Evolutionary conservation across 2,329 filamentous ascomycete species (phyloP).

Genomic region (Huntiella decipiens): DNA sequence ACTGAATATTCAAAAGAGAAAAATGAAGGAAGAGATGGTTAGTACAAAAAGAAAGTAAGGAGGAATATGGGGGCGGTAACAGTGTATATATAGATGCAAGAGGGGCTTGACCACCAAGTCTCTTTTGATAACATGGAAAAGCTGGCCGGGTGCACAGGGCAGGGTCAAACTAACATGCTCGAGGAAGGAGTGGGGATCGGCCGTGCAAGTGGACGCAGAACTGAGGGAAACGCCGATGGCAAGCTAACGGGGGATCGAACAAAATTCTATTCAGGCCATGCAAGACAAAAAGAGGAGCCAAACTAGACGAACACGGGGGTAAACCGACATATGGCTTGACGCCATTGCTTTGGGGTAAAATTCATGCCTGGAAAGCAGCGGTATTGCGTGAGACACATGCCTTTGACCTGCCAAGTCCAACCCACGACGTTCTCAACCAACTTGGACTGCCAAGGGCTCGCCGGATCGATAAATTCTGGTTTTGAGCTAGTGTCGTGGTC

Average conservation of each 20-base stretch:
- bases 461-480: too few species aligned
- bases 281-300: background rate
- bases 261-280: background rate
- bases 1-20: background rate
- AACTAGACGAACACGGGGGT: background rate
- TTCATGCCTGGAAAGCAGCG: too few species aligned
- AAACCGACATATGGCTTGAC: background rate
- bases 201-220: background rate
- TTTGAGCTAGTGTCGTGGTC: too few species aligned
- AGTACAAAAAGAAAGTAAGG: background rate
- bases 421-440: too few species aligned
- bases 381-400: too few species aligned
- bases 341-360: too few species aligned
- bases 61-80: background rate
- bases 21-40: conserved; percentile 1
- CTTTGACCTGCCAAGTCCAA: too few species aligned
- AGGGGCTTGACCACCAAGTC: background rate
- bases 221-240: background rate
- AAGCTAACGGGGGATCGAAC: background rate
- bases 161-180: background rate
- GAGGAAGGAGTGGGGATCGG: background rate
- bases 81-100: background rate
- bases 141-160: background rate
- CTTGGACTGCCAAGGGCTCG: too few species aligned
- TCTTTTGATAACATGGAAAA: background rate